Evolutionary conservation across 192 early-diverging fungal genomes (phyloP), one percentile per base, ranked within the genome.

Genomic region (Backusella parvicylindrica): DNA sequence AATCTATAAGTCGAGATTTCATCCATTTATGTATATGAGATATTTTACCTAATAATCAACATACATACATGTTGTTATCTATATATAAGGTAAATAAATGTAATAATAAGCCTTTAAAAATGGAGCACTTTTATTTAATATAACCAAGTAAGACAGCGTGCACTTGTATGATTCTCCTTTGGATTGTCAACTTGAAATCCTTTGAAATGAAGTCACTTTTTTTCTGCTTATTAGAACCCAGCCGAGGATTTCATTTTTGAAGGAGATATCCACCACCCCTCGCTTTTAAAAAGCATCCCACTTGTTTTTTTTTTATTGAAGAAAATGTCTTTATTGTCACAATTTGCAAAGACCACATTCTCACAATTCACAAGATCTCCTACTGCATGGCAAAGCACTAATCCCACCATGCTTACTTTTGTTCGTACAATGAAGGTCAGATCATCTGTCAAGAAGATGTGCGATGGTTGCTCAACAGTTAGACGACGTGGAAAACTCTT

Each of bases 381-480:
- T 18, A 73, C 60, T 6, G 56, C 40, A 71, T 53, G 35, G 26
- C 75, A 77, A 70, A 50, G 23, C 26, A 28, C 43, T 11, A 76
- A 72, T 64, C 41, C 75, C 50, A 49, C 79, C n/a, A 72, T 72
- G 30, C 69, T 83, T 8, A 77, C 77, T 9, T 43, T 76, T 30
- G 78, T 81, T 37, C 89, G 93, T 35, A 91, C 90, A 41, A 96
- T 96, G 92, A 95, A 95, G 83, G 93, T 95, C 18, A 90, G 93
- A 53, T 91, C 94, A 33, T 91, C 95, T 15, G 88, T 98, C 70
- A 96, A 96, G 83, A 89, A 92, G 78, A 89, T 95, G 69, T 98
- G 97, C 79, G 91, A 96, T 53, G 84, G 92, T 63, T 98, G 97
- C 87, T 94, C 87, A 65, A 96, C 96, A 74, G 92, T 92, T 40